Evolutionary conservation across 257 asterid genomes (phyloP).

Genomic region (Nicotiana undulata): DNA sequence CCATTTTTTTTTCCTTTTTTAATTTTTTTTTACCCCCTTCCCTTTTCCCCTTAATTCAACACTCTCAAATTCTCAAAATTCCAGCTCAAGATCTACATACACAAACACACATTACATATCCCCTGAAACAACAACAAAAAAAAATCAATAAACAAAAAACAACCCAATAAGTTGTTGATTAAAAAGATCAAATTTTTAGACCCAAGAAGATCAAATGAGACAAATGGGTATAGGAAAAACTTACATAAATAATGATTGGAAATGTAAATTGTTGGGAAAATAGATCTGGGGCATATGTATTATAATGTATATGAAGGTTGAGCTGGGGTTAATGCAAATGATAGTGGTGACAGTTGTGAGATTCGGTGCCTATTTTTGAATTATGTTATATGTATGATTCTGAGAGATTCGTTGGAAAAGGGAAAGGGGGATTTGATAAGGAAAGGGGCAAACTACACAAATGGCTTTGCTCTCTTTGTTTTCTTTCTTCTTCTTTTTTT

Average conservation of each 20-base stretch:
- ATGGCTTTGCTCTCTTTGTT: background rate
- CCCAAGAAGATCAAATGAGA: background rate
- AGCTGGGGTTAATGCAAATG: constrained; percentile 7
- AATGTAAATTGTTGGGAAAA: background rate
- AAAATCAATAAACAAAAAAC: background rate
- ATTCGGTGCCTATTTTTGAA: constrained; percentile 9
- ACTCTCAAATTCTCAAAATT: background rate
- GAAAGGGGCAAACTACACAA: constrained; percentile 4
- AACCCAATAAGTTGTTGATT: constrained; percentile 7
- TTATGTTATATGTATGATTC: background rate
- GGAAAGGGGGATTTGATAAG: background rate
- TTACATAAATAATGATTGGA: constrained; percentile 13
- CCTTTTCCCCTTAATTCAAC: constrained; percentile 11
- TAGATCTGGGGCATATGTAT: constrained; percentile 13
- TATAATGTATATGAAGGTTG: background rate
- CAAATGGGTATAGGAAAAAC: background rate
- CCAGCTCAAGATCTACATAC: constrained; percentile 27
- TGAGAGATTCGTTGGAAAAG: background rate
- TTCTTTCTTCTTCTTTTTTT: background rate
- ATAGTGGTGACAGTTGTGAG: constrained; percentile 48
- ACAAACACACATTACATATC: constrained; percentile 12
- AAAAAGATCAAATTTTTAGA: background rate
- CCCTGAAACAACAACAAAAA: constrained; percentile 1
- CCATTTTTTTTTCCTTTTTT: constrained; percentile 31
- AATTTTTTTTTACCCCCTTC: background rate